Conservation (phyloP, 2,329 filamentous ascomycete species). For the Myrmaecium sp. region DNA sequence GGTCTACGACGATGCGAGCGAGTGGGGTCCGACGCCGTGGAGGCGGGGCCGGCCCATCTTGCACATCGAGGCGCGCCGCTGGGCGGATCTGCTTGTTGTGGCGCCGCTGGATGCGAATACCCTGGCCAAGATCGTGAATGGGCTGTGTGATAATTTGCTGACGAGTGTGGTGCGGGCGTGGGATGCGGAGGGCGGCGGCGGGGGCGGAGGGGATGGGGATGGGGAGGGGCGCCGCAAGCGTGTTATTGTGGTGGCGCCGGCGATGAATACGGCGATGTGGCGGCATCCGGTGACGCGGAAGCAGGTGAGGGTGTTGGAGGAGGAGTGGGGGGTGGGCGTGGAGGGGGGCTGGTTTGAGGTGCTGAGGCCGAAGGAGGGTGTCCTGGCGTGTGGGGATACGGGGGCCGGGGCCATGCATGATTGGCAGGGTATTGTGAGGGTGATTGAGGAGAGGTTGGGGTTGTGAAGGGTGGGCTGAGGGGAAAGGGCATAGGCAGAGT, state of each 20-base stretch:
- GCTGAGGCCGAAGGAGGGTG: constrained; percentile 55
- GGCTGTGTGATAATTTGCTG: constrained; percentile 63
- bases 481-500: too few species aligned
- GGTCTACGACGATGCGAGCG: constrained; percentile 69
- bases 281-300: constrained; percentile 61
- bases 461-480: too few species aligned
- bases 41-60: constrained; percentile 60
- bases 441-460: constrained; percentile 39
- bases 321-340: constrained; percentile 51
- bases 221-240: constrained; percentile 28
- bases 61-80: constrained; percentile 74
- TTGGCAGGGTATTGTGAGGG: constrained; percentile 56
- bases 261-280: constrained; percentile 91
- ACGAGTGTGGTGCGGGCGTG: constrained; percentile 65
- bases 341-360: constrained; percentile 46
- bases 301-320: constrained; percentile 51
- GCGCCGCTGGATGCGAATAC: constrained; percentile 73
- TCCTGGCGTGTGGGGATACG: constrained; percentile 68
- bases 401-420: constrained; percentile 71
- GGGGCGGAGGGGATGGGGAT: constrained; percentile 36
- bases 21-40: constrained; percentile 64
- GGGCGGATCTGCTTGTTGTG: constrained; percentile 67
- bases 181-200: constrained; percentile 54
- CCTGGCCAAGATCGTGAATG: constrained; percentile 66
- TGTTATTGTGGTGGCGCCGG: constrained; percentile 57